A percentile compares a stretch with the other conserved stretches of the same genome.
phyloP scores from a whole-genome alignment of 768 basidiomycete species.

The Phaeotremella fagi region DNA sequence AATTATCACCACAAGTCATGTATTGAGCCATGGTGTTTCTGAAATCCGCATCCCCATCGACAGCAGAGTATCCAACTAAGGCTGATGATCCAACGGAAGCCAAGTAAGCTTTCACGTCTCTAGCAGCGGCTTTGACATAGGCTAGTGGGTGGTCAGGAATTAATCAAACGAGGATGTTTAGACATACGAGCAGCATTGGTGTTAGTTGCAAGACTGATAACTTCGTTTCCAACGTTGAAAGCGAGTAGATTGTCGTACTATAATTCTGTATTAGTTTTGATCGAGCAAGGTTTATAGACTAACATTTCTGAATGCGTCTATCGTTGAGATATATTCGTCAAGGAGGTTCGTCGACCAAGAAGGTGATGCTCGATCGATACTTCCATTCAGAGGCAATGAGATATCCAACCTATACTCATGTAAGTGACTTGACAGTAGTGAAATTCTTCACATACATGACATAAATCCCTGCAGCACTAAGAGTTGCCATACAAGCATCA shows the following conservation, averaged over 20 bases:
- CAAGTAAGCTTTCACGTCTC: constrained; percentile 82
- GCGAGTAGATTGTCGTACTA: constrained; percentile 86
- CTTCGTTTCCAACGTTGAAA: constrained; percentile 86
- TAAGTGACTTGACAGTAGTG: not conserved
- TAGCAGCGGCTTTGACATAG: constrained; percentile 84
- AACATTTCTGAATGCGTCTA: constrained; percentile 61
- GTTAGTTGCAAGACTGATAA: constrained; percentile 55
- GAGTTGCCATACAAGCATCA: constrained; percentile 73
- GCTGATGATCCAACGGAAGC: constrained; percentile 56
- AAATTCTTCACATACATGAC: constrained; percentile 66
- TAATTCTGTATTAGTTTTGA: not conserved
- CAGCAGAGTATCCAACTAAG: constrained; percentile 80
- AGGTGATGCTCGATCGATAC: constrained; percentile 61
- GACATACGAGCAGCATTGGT: constrained; percentile 58
- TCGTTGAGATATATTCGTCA: constrained; percentile 70
- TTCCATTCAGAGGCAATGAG: constrained; percentile 76
- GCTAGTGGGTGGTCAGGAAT: constrained; percentile 44
- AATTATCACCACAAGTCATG: constrained; percentile 69
- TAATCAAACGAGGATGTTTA: not conserved
- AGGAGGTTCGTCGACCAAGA: constrained; percentile 77
- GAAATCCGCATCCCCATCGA: constrained; percentile 65
- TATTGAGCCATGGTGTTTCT: constrained; percentile 64
- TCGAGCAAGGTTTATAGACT: not conserved
- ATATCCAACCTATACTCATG: constrained; percentile 67
- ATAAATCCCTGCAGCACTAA: constrained; percentile 78